These are phyloP conservation scores for Colletotrichum aenigma DNA, from an alignment of 2,329 filamentous ascomycete species.

Conservation along the genomic window DNA sequence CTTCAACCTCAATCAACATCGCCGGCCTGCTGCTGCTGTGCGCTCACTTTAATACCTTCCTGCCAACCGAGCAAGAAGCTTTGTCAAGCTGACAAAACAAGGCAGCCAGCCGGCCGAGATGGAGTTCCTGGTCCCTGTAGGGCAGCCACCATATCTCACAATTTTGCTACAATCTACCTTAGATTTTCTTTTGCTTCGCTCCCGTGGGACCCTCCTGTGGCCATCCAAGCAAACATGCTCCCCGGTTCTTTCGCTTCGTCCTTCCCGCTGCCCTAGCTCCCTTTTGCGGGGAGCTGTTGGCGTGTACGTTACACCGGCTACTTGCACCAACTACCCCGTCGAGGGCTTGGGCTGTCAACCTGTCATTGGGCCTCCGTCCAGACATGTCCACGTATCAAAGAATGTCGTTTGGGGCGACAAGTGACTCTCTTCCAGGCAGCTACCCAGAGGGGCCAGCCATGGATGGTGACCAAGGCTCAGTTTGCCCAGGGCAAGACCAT, in stretches of 20 bases:
- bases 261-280: background rate
- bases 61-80: background rate
- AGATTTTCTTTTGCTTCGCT: background rate
- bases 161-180: background rate
- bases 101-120: constrained; percentile 34
- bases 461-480: background rate
- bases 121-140: constrained; percentile 24
- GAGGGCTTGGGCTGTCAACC: background rate
- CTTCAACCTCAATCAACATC: constrained; percentile 9
- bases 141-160: background rate
- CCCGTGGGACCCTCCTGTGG: background rate
- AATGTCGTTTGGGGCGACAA: background rate
- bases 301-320: constrained; percentile 8
- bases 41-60: background rate
- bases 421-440: background rate
- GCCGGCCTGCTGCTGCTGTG: background rate
- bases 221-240: background rate
- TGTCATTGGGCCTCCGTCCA: background rate
- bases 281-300: background rate
- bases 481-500: background rate
- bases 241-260: background rate
- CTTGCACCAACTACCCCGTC: constrained; percentile 1
- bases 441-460: background rate
- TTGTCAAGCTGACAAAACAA: constrained; percentile 21
- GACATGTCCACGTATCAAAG: background rate